A percentile compares a stretch with the other conserved stretches of the same genome.
phyloP scores from a whole-genome alignment of 331 rosid genomes.

The Prunus yedoensis region DNA sequence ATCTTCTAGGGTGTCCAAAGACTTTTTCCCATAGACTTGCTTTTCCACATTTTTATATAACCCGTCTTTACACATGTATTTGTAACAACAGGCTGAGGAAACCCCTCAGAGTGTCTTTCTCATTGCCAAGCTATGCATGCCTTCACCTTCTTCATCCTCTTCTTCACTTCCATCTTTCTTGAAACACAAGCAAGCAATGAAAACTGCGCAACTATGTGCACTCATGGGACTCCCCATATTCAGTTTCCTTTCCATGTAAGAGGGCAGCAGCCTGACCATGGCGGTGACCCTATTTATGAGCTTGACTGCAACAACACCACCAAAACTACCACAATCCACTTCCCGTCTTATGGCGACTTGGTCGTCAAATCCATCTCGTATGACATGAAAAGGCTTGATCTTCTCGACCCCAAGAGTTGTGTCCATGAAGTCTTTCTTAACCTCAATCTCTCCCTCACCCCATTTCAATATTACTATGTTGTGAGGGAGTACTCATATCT shows the following conservation, averaged over 20 bases:
- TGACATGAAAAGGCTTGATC: conserved; percentile 46
- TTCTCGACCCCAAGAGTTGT: conserved; percentile 65
- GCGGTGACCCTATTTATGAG: conserved; percentile 30
- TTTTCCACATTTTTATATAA: neutral
- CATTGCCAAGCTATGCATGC: conserved; percentile 26
- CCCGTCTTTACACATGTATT: neutral
- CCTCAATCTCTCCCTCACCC: conserved; percentile 64
- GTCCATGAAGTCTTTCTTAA: conserved; percentile 63
- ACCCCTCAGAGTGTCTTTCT: neutral
- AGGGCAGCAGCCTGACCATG: conserved; percentile 12
- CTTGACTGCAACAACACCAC: conserved; percentile 42
- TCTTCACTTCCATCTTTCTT: conserved; percentile 37
- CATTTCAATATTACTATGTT: conserved; percentile 50
- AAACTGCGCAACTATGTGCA: conserved; percentile 30
- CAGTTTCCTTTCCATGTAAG: conserved; percentile 47
- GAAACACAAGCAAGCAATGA: conserved; percentile 19
- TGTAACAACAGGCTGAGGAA: no score
- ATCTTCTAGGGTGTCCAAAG: conserved; percentile 8
- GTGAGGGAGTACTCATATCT: conserved; percentile 52
- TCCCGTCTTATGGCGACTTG: conserved; percentile 55
- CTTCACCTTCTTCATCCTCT: conserved; percentile 33
- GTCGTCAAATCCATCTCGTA: conserved; percentile 70
- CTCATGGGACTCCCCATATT: conserved; percentile 38
- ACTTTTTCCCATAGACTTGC: conserved; percentile 15
- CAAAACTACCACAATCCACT: conserved; percentile 45